Percentiles rank a stretch among this genome's conserved stretches.
These are phyloP conservation scores for Penicillium verhagenii DNA, from an alignment of 495 filamentous ascomycete genomes.

Conservation along the genomic window DNA sequence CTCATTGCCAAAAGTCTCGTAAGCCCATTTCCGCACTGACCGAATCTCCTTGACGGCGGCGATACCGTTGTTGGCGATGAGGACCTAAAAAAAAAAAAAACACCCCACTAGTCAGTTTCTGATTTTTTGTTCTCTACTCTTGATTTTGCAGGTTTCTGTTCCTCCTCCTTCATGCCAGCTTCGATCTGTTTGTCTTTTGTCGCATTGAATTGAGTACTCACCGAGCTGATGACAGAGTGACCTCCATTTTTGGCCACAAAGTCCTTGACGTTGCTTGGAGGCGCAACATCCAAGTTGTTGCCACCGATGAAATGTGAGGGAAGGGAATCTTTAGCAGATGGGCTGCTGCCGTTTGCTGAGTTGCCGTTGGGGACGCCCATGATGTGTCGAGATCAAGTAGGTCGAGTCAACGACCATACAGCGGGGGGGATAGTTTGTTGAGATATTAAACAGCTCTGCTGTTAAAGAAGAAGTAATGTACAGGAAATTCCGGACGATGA, in stretches of 20 bases:
- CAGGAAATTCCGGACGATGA: constrained; percentile 18
- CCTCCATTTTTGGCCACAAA: constrained; percentile 88
- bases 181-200: neutral
- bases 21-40: constrained; percentile 99
- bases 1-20: constrained; percentile 98
- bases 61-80: constrained; percentile 99
- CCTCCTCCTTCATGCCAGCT: neutral
- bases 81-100: constrained; percentile 59
- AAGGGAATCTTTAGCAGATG: constrained; percentile 72
- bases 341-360: constrained; percentile 51
- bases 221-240: constrained; percentile 96
- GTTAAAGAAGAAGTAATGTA: constrained; percentile 19
- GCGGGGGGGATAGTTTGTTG: constrained; percentile 3
- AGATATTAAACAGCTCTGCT: constrained; percentile 21
- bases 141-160: neutral
- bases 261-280: constrained; percentile 82
- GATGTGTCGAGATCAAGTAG: constrained; percentile 22
- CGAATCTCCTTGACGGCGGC: constrained; percentile 98
- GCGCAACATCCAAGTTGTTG: constrained; percentile 76
- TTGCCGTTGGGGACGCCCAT: constrained; percentile 42
- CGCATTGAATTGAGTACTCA: constrained; percentile 45
- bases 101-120: neutral
- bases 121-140: neutral
- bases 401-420: constrained; percentile 19
- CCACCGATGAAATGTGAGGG: constrained; percentile 94